Evolutionary conservation across 2,329 filamentous ascomycete species (phyloP).

Genomic region (Alternaria sp.): DNA sequence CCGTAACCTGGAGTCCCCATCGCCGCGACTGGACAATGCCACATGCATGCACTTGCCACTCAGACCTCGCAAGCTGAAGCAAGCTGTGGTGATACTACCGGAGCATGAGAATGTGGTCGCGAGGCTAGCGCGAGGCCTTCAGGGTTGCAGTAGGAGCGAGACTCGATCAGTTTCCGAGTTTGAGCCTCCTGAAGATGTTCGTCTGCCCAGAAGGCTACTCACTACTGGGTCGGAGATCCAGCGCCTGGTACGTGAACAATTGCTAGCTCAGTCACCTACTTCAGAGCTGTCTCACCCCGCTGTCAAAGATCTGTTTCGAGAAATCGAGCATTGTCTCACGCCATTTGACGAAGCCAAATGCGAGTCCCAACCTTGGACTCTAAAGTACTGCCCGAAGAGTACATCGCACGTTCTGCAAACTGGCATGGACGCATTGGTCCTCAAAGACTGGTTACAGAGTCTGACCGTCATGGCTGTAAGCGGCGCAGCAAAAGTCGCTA

Average conservation of each 20-base stretch:
- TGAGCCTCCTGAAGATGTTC: constrained; percentile 30
- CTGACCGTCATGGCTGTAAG: constrained; percentile 80
- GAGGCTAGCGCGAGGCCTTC: constrained; percentile 29
- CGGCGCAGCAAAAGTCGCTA: constrained; percentile 49
- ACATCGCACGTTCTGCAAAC: constrained; percentile 77
- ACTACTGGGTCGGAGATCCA: constrained; percentile 51
- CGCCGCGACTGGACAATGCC: not conserved
- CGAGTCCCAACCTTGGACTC: constrained; percentile 75
- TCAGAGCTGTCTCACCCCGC: constrained; percentile 59
- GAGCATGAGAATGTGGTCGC: constrained; percentile 35
- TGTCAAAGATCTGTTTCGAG: constrained; percentile 64
- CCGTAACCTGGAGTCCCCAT: constrained; percentile 28
- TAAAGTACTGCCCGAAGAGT: constrained; percentile 80
- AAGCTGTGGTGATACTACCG: constrained; percentile 36
- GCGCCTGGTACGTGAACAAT: constrained; percentile 39
- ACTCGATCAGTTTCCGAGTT: constrained; percentile 13
- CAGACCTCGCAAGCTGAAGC: constrained; percentile 49
- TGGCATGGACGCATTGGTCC: constrained; percentile 70
- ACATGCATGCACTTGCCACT: constrained; percentile 2
- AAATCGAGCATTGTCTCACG: constrained; percentile 68
- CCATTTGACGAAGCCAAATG: constrained; percentile 82
- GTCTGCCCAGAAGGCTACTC: constrained; percentile 45
- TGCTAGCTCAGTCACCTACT: constrained; percentile 26
- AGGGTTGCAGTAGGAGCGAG: not conserved
- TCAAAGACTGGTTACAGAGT: constrained; percentile 81